Base-by-base conservation (phyloP, 495 filamentous ascomycete species). In the Podospora comata region DNA sequence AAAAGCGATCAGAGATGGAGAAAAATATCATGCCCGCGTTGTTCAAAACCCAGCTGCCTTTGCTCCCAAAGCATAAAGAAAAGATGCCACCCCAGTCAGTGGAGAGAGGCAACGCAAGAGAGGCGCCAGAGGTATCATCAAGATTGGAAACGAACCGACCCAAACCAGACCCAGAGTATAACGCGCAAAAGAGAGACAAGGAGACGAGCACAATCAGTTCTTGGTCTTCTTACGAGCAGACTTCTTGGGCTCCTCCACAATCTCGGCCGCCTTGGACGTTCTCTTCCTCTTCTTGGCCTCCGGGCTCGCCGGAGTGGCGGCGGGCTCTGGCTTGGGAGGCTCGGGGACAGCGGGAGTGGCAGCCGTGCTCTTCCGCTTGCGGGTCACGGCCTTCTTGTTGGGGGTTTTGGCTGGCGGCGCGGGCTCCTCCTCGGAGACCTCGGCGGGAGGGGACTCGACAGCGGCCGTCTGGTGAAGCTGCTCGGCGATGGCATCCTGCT, bases 211-310 rank as follows among this genome's bases (percentile, higher is more conserved):
- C 39, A 16, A 11, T 48, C 13, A 68, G 70, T 67, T 76, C 75
- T 80, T 80, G 68, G 77, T 78, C 82, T 85, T 85, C 80, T 84
- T 85, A 63, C 82, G 81, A 60, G 79, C 79, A 15, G 81, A 82
- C 77, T 85, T 85, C 78, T 85, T 85, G 32, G 82, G 82, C 64
- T 85, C 82, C 72, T 82, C 82, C 4, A 74, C 68, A 11, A 76
- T 76, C 69, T 78, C 78, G 4, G 79, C 77, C 7, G 76, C 78
- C 74, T 84, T 84, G 64, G 82, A 82, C 13, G 72, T 77, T 60
- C 82, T 74, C 85, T 90, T 90, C 76, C 89, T 87, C 86, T 91
- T 92, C 85, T 89, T 90, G 62, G 60, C 60, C 67, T 84, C 82
- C 18, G 82, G 82, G 77, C 81, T 83, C 39, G 78, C 77, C 15